Evolutionary conservation across 805 yeast genomes (phyloP), one percentile per base, ranked within the genome.

Genomic region (Sugiyamaella boreocaroliniensis): DNA sequence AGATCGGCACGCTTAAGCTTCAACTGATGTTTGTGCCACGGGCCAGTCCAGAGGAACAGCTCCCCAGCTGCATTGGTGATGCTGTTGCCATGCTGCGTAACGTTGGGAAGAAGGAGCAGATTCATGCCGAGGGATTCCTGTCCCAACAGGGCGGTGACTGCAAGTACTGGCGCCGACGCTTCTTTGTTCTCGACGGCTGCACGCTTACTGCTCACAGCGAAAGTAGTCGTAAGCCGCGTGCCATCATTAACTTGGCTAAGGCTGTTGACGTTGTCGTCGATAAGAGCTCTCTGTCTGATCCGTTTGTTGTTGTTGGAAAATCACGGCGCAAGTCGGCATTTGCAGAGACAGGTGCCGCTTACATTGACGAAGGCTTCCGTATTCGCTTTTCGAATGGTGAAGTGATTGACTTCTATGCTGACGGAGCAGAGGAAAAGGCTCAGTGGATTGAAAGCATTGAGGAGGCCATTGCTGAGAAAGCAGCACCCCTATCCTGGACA

Each of bases 111-210:
- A 74, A 75, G 0, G 63, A 57, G 16, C 72, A 16, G 51, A 49
- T 49, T 12, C 52, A 46, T 40, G 53, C 61, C 84, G 60, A 85
- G 64, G 97, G 97, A 0, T 83, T 73, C 62, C 71, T 92, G 70
- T 80, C 81, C 61, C 98, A 90, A 69, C 88, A 85, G 63, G 98
- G 98, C 16, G 97, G 97, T 9, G 98, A 90, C 70, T 79, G 93
- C 59, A 78, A 76, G 14, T 71, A 75, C 29, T 80, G 90, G 82
- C 80, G 86, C 59, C 79, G 85, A 58, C 76, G 97, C 53, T 87
- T 69, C 69, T 89, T 84, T 71, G 82, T 78, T 58, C 72, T 90
- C n/a, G 72, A 77, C 45, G 95, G 92, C 0, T 77, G 82, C 8
- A 79, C 82, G 37, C 71, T 90, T 59, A 74, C 82, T 50, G 96